These are phyloP conservation scores for Rhytidiadelphus loreus DNA, from an alignment of 225 moss, liverwort and hornwort genomes.

Conservation along the genomic window DNA sequence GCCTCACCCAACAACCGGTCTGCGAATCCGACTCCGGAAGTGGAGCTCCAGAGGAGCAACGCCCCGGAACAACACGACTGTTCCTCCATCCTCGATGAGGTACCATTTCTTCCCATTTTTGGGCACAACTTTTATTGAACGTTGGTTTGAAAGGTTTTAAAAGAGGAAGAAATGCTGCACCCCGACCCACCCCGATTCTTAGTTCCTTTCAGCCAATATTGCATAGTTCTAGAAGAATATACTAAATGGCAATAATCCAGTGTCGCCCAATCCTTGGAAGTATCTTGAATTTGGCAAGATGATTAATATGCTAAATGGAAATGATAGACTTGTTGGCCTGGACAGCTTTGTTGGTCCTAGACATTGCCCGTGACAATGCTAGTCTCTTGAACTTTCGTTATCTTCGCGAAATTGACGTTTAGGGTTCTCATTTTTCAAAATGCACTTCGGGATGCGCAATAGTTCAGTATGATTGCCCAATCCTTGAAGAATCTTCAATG, in stretches of 20 bases:
- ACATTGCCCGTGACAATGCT: background rate
- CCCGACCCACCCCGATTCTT: background rate
- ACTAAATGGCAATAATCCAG: background rate
- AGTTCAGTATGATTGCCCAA: background rate
- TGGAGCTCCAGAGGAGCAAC: background rate
- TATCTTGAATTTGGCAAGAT: background rate
- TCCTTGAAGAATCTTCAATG: background rate
- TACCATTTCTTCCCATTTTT: background rate
- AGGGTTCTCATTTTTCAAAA: background rate
- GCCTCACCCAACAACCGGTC: constrained; percentile 4
- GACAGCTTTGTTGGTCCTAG: background rate
- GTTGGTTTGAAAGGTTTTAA: background rate
- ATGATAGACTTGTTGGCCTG: background rate
- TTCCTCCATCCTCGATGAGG: constrained; percentile 13
- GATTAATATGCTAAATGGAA: background rate
- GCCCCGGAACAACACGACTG: background rate
- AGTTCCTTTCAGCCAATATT: background rate
- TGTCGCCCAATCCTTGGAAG: too few relatives aligned
- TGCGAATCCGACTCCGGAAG: constrained; percentile 18
- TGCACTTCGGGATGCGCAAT: background rate
- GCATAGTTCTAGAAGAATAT: background rate
- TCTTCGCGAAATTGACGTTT: background rate
- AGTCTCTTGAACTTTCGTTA: background rate
- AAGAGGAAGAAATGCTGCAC: background rate
- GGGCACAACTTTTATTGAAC: too few relatives aligned